A percentile compares a stretch with the other conserved stretches of the same genome.
Conservation (phyloP, 371 early-diverging fungal genomes). For the Mucor piriformis region DNA sequence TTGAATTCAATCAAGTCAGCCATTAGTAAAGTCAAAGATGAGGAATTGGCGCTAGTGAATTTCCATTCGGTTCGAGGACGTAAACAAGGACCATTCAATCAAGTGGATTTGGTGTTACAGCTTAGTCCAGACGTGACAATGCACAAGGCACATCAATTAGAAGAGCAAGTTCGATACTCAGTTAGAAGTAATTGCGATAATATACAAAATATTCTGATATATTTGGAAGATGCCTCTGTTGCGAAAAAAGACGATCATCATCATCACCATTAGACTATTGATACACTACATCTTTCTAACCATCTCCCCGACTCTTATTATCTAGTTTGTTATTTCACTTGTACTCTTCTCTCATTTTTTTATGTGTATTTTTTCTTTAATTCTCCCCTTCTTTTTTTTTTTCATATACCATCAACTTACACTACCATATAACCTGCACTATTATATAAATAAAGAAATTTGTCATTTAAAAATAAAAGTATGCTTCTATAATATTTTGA, state of each 20-base stretch:
- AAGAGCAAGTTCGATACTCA: conserved; percentile 29
- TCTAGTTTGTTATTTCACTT: background rate
- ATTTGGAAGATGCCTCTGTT: conserved; percentile 28
- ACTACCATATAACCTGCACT: background rate
- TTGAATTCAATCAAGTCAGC: conserved; percentile 28
- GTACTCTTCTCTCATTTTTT: background rate
- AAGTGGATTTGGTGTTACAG: conserved; percentile 45
- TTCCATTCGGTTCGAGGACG: conserved; percentile 55
- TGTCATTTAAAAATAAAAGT: no score
- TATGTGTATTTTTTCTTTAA: background rate
- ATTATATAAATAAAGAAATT: background rate
- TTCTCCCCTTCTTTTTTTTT: background rate
- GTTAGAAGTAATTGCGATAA: conserved; percentile 34
- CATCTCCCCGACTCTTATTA: background rate
- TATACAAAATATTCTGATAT: conserved; percentile 44
- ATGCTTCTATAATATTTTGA: no score
- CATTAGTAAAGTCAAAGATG: conserved; percentile 35
- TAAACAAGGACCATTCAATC: conserved; percentile 49
- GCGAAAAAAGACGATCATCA: background rate
- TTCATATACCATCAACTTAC: background rate
- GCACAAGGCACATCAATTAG: conserved; percentile 35
- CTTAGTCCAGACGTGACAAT: conserved; percentile 36
- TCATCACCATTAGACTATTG: conserved; percentile 11
- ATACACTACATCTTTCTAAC: background rate
- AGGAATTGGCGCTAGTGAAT: conserved; percentile 35